Evolutionary conservation across 495 filamentous ascomycete genomes (phyloP), one percentile per base, ranked within the genome.

Genomic region (Xylaria grammica): DNA sequence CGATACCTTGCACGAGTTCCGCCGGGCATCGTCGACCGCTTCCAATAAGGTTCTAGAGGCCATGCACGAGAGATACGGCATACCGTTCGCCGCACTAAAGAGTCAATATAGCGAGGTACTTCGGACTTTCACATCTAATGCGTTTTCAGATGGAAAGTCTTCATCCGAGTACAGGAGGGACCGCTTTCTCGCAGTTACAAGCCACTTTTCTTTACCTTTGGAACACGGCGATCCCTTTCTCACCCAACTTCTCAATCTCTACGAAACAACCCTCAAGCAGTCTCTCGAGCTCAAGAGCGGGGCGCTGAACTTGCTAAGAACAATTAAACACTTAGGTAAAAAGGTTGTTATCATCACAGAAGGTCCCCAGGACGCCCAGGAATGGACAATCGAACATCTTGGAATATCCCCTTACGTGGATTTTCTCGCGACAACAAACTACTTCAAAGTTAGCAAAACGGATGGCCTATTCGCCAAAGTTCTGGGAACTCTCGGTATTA

Each of bases 1-100:
- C 60, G 74, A 78, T 61, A 79, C 78, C 0, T 65, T 81, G n/a
- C 78, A 81, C 55, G 73, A 78, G 38, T 79, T 80, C 55, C 72
- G 74, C 60, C 65, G 61, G 36, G 74, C 77, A 15, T 77, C 77
- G 2, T 57, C 63, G 8, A 32, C 56, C 13, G 78, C 78, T 6
- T 69, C 74, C 15, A 29, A 50, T 11, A 22, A 38, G 11, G 72
- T 79, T 19, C 32, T 68, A 7, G 32, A 34, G 4, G 70, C 73
- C 22, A 59, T 72, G 36, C 51, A 66, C 22, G 69, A 40, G 27
- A 44, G 34, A 45, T 65, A 68, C 42, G 42, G 32, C 72, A 29
- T 69, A 17, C 42, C 40, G 4, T 38, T 71, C 0, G 67, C 67
- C 26, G n/a, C 30, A 2, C 65, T 78, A 0, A 60, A 66, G 57